Base-by-base conservation (phyloP, 1,284 basidiomycete genomes). In the Phylloporus sp. region DNA sequence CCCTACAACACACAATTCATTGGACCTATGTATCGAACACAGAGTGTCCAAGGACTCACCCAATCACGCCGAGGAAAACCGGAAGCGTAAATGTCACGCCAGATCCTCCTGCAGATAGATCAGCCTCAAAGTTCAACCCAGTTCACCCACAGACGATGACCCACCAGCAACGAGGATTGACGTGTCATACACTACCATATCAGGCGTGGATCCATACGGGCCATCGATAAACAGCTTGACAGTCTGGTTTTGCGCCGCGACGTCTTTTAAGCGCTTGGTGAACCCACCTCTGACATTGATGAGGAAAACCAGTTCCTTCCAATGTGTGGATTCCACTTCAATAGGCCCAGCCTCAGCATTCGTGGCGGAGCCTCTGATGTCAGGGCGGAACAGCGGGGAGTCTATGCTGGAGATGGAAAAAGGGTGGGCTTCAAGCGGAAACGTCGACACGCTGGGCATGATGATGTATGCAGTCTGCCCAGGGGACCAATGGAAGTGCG, bases 341-440 rank as follows among this genome's bases (percentile, higher is more conserved):
- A 6, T 27, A n/a, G 35, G 39, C 32, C 35, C 49, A 20, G 23
- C 1, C 29, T 57, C 53, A 23, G 15, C 29, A 8, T 65, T 37
- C 29, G 43, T 39, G 12, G 53, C 43, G 20, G 32, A 23, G 20
- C 35, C 8, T 25, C 29, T 57, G n/a, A 19, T 11, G 2, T 19
- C 32, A 29, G 63, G 60, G 1, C 55, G 65, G 66, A 72, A 73
- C 4, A 71, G 25, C 8, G 73, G 23, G 49, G 77, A 73, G 58
- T 84, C 82, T 29, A 85, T 73, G 62, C 78, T 87, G 27, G 83
- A 81, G 62, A 89, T 87, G 4, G 88, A 87, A 76, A 89, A 88
- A 0, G 88, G 88, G 69, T 88, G 88, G 8, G 85, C 76, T 74
- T 88, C 88, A 41, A 83, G 81, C 6, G 83, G 82, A 29, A 84